A percentile compares a stretch with the other conserved stretches of the same genome.
phyloP scores from a whole-genome alignment of 352 stramenopile genomes.

The Elongisporangium prolatum region DNA sequence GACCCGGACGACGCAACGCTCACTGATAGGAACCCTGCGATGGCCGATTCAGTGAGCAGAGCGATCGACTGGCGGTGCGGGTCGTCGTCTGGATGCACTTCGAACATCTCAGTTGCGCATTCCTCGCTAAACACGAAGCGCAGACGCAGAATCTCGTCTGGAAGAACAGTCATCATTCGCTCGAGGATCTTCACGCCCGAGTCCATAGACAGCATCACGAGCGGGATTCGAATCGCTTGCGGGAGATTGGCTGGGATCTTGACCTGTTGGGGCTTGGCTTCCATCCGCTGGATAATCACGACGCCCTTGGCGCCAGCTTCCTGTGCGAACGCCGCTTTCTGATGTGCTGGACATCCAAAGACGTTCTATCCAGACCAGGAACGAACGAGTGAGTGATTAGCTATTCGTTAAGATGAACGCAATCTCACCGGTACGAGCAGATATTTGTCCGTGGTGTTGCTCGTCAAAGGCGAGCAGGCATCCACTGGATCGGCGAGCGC shows the following conservation, averaged over 20 bases:
- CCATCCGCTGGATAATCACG: conserved; percentile 52
- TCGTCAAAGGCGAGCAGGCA: conserved; percentile 40
- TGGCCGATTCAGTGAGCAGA: conserved; percentile 32
- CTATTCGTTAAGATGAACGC: background rate
- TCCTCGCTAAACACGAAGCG: conserved; percentile 54
- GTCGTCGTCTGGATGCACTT: conserved; percentile 37
- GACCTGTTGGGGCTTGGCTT: conserved; percentile 55
- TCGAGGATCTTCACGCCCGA: conserved; percentile 45
- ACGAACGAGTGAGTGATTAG: background rate
- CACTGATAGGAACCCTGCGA: conserved; percentile 48
- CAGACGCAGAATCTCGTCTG: conserved; percentile 27
- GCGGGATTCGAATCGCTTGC: conserved; percentile 35
- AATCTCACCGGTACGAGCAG: conserved; percentile 47
- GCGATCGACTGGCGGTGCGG: conserved; percentile 27
- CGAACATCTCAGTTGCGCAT: conserved; percentile 37
- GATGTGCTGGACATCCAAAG: conserved; percentile 49
- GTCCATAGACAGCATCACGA: conserved; percentile 68
- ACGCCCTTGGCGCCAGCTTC: conserved; percentile 54
- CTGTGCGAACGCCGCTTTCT: conserved; percentile 55
- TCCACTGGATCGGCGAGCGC: conserved; percentile 47
- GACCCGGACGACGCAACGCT: conserved; percentile 39
- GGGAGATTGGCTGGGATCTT: conserved; percentile 31
- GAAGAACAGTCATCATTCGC: conserved; percentile 23
- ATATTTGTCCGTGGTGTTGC: conserved; percentile 45
- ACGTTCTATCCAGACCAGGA: conserved; percentile 30